Conservation (phyloP, 192 early-diverging fungal genomes). For the Linnemannia exigua region DNA sequence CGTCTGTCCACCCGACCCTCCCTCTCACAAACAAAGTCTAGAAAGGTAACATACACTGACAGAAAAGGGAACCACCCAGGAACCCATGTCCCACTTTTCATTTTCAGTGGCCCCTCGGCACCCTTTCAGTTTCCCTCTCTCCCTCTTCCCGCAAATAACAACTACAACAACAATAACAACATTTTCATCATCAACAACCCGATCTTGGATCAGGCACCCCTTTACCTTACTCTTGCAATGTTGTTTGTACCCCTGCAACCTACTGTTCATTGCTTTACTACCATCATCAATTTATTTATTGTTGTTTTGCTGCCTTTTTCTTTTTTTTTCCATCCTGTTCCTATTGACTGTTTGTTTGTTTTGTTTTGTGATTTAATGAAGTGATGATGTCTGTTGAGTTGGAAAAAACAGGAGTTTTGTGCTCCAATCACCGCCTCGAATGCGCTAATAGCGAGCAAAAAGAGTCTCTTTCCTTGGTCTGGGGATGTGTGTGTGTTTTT, state of each 20-base stretch:
- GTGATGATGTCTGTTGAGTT: background rate
- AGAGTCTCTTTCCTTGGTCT: background rate
- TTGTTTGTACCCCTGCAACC: background rate
- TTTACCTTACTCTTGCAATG: too few relatives aligned
- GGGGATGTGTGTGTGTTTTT: background rate
- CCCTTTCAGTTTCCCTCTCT: background rate
- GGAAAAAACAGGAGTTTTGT: background rate
- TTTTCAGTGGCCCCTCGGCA: background rate
- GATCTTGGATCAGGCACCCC: background rate
- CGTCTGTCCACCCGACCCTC: background rate
- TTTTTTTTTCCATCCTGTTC: background rate
- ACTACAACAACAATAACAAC: too few relatives aligned
- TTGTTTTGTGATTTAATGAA: constrained; percentile 1
- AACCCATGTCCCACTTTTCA: too few relatives aligned
- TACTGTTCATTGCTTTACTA: background rate
- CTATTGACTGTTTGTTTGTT: background rate
- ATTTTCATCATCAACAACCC: too few relatives aligned
- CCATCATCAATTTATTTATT: background rate
- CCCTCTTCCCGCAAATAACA: background rate
- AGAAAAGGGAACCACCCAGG: background rate
- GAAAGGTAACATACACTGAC: background rate
- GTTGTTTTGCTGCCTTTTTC: background rate
- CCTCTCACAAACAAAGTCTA: background rate
- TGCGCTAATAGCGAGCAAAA: background rate
- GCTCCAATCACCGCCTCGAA: background rate